Conservation (phyloP, 805 yeast genomes). For the Zygosaccharomyces kombuchaensis region DNA sequence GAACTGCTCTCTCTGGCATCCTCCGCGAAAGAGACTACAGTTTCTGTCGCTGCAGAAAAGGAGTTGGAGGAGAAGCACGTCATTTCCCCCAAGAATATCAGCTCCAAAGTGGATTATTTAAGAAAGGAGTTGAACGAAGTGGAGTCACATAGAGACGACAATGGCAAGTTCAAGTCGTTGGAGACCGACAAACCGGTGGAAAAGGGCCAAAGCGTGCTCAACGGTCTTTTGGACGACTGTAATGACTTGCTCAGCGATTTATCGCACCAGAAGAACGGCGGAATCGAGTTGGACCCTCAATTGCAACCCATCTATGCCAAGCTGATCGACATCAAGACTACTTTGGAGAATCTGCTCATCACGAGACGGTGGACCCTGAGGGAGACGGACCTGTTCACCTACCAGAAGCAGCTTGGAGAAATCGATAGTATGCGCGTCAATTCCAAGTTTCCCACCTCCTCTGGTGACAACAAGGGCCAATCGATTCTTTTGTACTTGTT, state of each 20-base stretch:
- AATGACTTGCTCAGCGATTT: conserved; percentile 69
- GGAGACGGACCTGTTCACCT: conserved; percentile 86
- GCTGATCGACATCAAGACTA: conserved; percentile 61
- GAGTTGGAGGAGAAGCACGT: conserved; percentile 13
- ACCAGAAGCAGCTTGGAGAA: conserved; percentile 66
- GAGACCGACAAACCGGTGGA: conserved; percentile 34
- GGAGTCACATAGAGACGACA: conserved; percentile 49
- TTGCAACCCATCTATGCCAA: conserved; percentile 59
- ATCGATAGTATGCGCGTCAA: conserved; percentile 70
- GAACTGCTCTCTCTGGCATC: conserved; percentile 52
- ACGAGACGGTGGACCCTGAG: conserved; percentile 98
- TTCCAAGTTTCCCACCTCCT: conserved; percentile 47
- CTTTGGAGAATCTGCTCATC: conserved; percentile 75
- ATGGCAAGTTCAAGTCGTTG: conserved; percentile 48
- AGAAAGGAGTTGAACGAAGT: conserved; percentile 40
- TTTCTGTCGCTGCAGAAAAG: conserved; percentile 8
- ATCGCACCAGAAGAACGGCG: conserved; percentile 35
- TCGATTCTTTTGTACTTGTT: conserved; percentile 66
- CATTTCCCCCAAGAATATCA: conserved; percentile 18
- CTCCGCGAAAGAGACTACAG: conserved; percentile 23
- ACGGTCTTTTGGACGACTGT: conserved; percentile 81
- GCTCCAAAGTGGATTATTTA: conserved; percentile 34
- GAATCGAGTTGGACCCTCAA: conserved; percentile 43
- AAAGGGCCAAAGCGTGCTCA: conserved; percentile 48
- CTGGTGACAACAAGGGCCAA: conserved; percentile 48